Percentiles rank a stretch among this genome's conserved stretches.
phyloP scores from a whole-genome alignment of 306 rosid species.

The Cyamopsis tetragonoloba region DNA sequence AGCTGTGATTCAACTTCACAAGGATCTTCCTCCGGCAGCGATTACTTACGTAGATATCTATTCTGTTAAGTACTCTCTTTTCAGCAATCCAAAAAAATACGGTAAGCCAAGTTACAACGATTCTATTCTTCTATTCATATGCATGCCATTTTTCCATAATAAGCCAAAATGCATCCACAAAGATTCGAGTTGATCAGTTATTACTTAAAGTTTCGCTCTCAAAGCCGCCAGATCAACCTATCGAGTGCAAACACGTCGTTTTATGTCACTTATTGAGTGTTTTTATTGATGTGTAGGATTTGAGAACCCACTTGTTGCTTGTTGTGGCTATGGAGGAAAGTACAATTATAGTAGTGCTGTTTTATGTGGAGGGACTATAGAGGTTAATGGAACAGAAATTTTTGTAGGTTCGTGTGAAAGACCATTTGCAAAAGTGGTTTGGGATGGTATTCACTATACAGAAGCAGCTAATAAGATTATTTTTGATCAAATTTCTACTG shows the following conservation, averaged over 20 bases:
- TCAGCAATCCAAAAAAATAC: constrained; percentile 27
- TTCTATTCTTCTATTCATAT: neutral
- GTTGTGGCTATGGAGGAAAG: constrained; percentile 50
- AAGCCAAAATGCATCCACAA: no score
- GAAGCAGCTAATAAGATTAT: constrained; percentile 45
- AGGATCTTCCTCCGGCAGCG: constrained; percentile 42
- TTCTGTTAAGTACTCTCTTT: constrained; percentile 27
- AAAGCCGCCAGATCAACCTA: no score
- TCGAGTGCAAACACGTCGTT: neutral
- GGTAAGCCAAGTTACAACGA: constrained; percentile 25
- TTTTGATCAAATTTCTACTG: constrained; percentile 32
- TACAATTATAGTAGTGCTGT: constrained; percentile 12
- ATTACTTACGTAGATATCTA: constrained; percentile 53
- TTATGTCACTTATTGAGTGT: neutral
- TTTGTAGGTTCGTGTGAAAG: constrained; percentile 38
- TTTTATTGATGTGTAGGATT: constrained; percentile 29
- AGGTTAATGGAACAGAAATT: constrained; percentile 23
- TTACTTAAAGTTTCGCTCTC: no score
- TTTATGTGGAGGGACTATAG: constrained; percentile 21
- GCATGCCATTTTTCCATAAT: neutral
- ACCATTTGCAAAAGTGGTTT: constrained; percentile 22
- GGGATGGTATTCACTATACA: constrained; percentile 54
- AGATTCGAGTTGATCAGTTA: no score
- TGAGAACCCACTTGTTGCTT: constrained; percentile 31
- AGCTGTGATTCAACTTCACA: constrained; percentile 33